Base-by-base conservation (phyloP, 1,284 basidiomycete genomes). In the Amylostereum areolatum region DNA sequence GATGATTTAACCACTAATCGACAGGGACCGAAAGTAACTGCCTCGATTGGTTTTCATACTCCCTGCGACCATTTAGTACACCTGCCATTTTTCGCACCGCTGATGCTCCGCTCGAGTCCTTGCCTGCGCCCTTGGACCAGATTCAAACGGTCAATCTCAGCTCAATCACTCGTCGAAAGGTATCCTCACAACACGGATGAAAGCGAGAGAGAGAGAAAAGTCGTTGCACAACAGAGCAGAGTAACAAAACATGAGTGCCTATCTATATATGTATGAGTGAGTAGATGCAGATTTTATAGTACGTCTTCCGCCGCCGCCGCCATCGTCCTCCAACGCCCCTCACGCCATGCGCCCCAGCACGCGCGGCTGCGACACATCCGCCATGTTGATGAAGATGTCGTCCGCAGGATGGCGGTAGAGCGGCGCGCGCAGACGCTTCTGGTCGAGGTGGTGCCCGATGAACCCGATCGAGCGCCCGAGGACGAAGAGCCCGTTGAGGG, bases 401-500 rank as follows among this genome's bases (percentile, higher is more conserved):
- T 91, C 87, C 4, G 89, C 88, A 52, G 90, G 90, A 69, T 93
- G 90, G 59, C 92, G 85, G 81, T 96, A 96, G 46, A 97, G 77
- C 43, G 91, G 91, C 51, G 92, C 92, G 62, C 89, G 86, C 63
- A 96, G 81, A 60, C 92, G 81, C 80, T 93, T 95, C 81, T 98
- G 95, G 77, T 98, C 93, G 49, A 92, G 81, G 66, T 92, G 90
- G 72, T 92, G 90, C 37, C 92, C 92, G 59, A 95, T 93, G 82
- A 97, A 97, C 60, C 96, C 96, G 67, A 98, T 97, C 65, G 89
- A 92, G 60, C 96, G 90, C 50, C 96, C 96, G 50, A 98, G 85
- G 42, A 98, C 95, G 73, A 99, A 99, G 52, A 99, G 78, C 56
- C 94, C 95, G 69, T 98, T 98, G 54, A 99, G 80, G 18, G 89